Evolutionary conservation across 2,329 filamentous ascomycete genomes (phyloP), one percentile per base, ranked within the genome.

Genomic region (Aspergillus felis): DNA sequence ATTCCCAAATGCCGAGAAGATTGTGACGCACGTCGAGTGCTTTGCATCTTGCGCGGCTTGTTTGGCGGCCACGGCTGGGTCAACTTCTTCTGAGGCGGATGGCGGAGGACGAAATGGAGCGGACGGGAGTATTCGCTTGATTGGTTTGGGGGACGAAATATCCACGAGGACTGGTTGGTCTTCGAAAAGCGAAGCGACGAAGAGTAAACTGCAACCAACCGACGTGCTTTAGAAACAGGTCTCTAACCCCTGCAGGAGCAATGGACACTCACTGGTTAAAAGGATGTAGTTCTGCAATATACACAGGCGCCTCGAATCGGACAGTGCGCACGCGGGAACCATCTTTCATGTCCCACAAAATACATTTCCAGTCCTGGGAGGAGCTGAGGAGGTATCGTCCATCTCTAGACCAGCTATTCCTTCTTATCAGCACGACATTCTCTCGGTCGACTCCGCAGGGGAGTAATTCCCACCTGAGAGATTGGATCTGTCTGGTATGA

Each of bases 341-440:
- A 74, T 88, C 82, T 69, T 88, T 83, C 57, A 99, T 80, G 74
- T 99, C 94, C 94, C 94, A 99, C 0, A 99, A 82, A 52, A 96
- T 92, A 61, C 90, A 92, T 76, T 95, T 96, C 90, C 93, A 97
- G 69, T 96, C 94, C 73, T 97, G 91, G 48, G 92, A 96, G 10
- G 92, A 90, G 57, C 91, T 96, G 57, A 99, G 84, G 53, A 99
- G 81, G 75, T 96, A 97, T 64, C 91, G 85, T 27, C 94, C 93
- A 76, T 92, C 91, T 66, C 88, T 84, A 53, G 93, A 97, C 94
- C 94, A 99, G 78, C 92, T 82, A 58, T 32, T 38, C 50, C 8
- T 25, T 20, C 12, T 47, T 17, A 24, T 55, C 29, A 61, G 52
- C 24, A 58, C 51, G 57, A 57, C 27, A 24, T 50, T 46, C 46